Percentiles rank a stretch among this genome's conserved stretches.
Evolutionary conservation across 345 rosid species (phyloP).

Genomic region (Acer negundo): DNA sequence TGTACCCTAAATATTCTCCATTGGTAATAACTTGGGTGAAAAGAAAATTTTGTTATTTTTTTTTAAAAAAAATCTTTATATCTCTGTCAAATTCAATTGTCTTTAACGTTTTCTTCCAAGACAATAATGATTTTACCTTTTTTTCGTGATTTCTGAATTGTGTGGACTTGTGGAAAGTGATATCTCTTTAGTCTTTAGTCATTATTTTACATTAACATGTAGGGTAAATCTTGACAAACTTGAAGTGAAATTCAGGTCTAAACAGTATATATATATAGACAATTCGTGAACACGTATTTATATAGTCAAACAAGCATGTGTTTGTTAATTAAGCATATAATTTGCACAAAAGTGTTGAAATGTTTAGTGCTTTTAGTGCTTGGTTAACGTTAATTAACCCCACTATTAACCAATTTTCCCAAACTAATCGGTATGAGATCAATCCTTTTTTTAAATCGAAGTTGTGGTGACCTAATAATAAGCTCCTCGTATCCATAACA

Average conservation of each 20-base stretch:
- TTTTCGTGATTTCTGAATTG: neutral
- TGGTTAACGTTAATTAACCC: conserved; percentile 2
- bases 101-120: neutral
- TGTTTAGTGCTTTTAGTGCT: neutral
- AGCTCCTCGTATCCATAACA: too few relatives aligned
- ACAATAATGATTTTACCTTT: conserved; percentile 2
- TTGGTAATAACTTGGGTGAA: too few relatives aligned
- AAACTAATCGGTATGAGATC: neutral
- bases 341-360: neutral
- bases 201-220: neutral
- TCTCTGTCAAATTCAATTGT: neutral
- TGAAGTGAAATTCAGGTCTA: neutral
- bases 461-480: too few relatives aligned
- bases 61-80: neutral
- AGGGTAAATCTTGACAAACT: conserved; percentile 1
- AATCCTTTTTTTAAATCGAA: neutral
- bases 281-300: neutral
- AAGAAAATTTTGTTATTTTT: too few relatives aligned
- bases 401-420: neutral
- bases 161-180: neutral
- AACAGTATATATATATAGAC: neutral
- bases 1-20: too few relatives aligned
- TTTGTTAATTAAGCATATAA: neutral
- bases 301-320: conserved; percentile 6
- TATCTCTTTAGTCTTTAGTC: neutral